A percentile compares a stretch with the other conserved stretches of the same genome.
Evolutionary conservation across 176 grass and related monocot genomes (phyloP).

Genomic region (Aegilops speltoides): DNA sequence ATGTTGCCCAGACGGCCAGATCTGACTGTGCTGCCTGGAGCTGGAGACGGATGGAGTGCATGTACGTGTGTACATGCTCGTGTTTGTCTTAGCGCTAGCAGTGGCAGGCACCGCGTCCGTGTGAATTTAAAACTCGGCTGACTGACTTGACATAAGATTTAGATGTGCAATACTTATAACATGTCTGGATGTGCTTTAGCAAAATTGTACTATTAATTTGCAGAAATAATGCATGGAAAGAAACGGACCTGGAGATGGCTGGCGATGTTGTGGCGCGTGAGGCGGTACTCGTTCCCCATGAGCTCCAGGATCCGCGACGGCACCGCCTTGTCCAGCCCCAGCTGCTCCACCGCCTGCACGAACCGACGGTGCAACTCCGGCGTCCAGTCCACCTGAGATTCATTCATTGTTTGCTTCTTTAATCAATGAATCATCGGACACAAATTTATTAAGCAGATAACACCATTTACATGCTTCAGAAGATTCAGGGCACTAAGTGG

Average conservation of each 20-base stretch:
- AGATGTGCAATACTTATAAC: too few relatives aligned
- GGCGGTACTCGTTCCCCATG: slow-evolving; percentile 75
- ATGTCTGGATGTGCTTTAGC: too few relatives aligned
- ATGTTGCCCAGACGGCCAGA: background rate
- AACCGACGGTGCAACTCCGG: slow-evolving; percentile 96
- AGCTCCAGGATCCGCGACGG: slow-evolving; percentile 90
- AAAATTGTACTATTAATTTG: too few relatives aligned
- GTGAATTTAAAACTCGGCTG: background rate
- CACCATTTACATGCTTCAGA: background rate
- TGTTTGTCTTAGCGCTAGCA: background rate
- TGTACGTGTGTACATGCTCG: background rate
- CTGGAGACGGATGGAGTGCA: background rate
- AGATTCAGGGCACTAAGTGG: background rate
- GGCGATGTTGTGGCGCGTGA: slow-evolving; percentile 90
- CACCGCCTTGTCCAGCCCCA: slow-evolving; percentile 95
- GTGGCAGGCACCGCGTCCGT: background rate
- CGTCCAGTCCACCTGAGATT: slow-evolving; percentile 90
- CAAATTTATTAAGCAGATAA: background rate
- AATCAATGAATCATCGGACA: background rate
- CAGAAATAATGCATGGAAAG: background rate
- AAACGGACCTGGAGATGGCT: slow-evolving; percentile 80
- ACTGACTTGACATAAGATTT: too few relatives aligned
- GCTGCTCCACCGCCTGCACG: slow-evolving; percentile 96
- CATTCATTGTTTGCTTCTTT: background rate
- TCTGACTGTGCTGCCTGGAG: background rate